Conservation (phyloP, 2,329 filamentous ascomycete species). For the Colletotrichum magnum region DNA sequence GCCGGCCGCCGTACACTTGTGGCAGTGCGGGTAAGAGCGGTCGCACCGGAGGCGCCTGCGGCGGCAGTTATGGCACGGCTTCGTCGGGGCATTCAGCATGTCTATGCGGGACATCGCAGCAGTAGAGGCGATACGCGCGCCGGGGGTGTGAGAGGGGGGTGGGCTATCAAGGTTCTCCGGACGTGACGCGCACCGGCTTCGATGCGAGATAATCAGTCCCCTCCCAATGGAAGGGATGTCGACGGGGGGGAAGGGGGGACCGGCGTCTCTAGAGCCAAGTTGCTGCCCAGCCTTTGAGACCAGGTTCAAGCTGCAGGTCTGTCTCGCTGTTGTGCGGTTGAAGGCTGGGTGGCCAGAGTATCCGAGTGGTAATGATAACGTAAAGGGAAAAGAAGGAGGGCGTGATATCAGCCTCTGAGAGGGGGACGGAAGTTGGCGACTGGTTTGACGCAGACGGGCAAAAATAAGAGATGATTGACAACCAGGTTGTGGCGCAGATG, state of each 20-base stretch:
- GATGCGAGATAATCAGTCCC: background rate
- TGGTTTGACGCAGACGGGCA: conserved; percentile 3
- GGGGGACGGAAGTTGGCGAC: background rate
- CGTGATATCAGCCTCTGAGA: background rate
- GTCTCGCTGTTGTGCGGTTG: no score
- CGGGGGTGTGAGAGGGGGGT: background rate
- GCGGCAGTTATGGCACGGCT: conserved; percentile 67
- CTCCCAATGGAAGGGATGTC: no score
- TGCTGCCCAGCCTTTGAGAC: background rate
- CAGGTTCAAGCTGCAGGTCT: conserved; percentile 11
- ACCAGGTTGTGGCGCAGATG: conserved; percentile 23
- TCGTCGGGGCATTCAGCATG: conserved; percentile 39
- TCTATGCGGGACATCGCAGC: conserved; percentile 35
- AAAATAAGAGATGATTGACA: background rate
- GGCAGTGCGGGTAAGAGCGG: conserved; percentile 64
- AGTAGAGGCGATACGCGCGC: background rate
- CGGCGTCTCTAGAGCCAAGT: background rate
- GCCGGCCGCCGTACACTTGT: conserved; percentile 64
- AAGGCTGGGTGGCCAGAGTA: background rate
- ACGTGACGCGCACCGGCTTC: background rate
- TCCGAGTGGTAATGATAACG: conserved; percentile 25
- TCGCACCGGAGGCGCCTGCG: conserved; percentile 68
- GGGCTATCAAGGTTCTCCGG: conserved; percentile 15
- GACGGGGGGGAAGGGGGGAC: no score
- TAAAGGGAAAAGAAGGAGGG: conserved; percentile 8